Evolutionary conservation across 768 basidiomycete species (phyloP), one percentile per base, ranked within the genome.

Genomic region (Agrocybe praecox): DNA sequence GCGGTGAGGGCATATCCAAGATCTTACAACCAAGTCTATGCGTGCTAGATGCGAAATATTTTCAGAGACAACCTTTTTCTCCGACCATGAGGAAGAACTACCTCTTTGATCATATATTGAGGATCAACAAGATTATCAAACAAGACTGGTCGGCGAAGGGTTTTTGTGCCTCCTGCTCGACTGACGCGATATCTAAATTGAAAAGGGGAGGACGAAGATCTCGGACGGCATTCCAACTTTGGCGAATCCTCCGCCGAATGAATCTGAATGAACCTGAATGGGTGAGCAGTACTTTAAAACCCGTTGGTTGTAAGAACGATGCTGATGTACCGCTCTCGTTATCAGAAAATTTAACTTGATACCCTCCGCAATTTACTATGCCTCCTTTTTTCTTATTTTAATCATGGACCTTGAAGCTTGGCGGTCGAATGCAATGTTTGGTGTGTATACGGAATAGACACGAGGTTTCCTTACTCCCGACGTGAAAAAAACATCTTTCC

Each of bases 141-240:
- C 23, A 46, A 46, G 43, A 53, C 8, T 44, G 26, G 42, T n/a
- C n/a, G 1, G 19, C 43, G 11, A 29, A 52, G 29, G 43, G 24
- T 18, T 46, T 53, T 18, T 45, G 43, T 18, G 11, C 3, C 2
- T 23, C 53, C 0, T 51, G 44, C 43, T 33, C 67, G n/a, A 61
- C 63, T 12, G 49, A 46, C 45, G 61, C 50, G 24, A 18, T 34
- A 12, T 17, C 22, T 6, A 49, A 29, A 42, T 21, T 50, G 34
- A 45, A 48, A 14, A 33, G 2, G 47, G 23, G 34, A 49, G 47
- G 19, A 29, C 32, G 10, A 46, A 29, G 4, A 54, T 54, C 12
- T 45, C 32, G 44, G 22, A 33, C 9, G 14, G 32, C 22, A 6
- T 54, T 40, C 12, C 23, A 18, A 52, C 22, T 24, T 52, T 36